These are phyloP conservation scores for Coprinopsis marcescibilis DNA, from an alignment of 768 basidiomycete species.

Conservation along the genomic window DNA sequence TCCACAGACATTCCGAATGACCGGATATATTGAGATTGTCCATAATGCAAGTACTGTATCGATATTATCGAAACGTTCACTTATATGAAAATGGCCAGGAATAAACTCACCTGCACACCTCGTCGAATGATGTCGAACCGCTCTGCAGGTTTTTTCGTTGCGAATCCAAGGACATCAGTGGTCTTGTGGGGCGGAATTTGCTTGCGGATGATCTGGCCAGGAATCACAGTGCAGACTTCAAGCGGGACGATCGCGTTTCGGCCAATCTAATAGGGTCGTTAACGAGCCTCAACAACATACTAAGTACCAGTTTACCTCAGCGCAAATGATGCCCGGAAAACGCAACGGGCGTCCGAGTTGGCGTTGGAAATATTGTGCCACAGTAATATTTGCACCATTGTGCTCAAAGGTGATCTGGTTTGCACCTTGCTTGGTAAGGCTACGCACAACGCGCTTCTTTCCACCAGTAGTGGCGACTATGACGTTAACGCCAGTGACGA, in stretches of 20 bases:
- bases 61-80: neutral
- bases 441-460: conserved; percentile 47
- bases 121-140: conserved; percentile 48
- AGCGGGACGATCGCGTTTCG: conserved; percentile 58
- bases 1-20: conserved; percentile 64
- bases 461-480: conserved; percentile 20
- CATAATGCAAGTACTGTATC: conserved; percentile 50
- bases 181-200: conserved; percentile 65
- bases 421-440: conserved; percentile 47
- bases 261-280: conserved; percentile 40
- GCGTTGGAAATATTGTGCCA: conserved; percentile 30
- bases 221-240: conserved; percentile 56
- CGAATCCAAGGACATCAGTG: conserved; percentile 56
- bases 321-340: conserved; percentile 48
- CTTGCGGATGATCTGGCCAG: conserved; percentile 68
- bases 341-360: conserved; percentile 26
- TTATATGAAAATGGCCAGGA: neutral
- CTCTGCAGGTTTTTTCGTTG: conserved; percentile 57
- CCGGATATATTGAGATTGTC: conserved; percentile 66
- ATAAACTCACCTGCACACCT: conserved; percentile 41
- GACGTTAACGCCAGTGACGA: conserved; percentile 31
- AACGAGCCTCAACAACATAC: neutral
- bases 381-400: conserved; percentile 41
- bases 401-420: conserved; percentile 40
- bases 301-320: conserved; percentile 37